Percentiles rank a stretch among this genome's conserved stretches.
Conservation (phyloP, 225 moss, liverwort and hornwort genomes). For the Physcomitrium patens region DNA sequence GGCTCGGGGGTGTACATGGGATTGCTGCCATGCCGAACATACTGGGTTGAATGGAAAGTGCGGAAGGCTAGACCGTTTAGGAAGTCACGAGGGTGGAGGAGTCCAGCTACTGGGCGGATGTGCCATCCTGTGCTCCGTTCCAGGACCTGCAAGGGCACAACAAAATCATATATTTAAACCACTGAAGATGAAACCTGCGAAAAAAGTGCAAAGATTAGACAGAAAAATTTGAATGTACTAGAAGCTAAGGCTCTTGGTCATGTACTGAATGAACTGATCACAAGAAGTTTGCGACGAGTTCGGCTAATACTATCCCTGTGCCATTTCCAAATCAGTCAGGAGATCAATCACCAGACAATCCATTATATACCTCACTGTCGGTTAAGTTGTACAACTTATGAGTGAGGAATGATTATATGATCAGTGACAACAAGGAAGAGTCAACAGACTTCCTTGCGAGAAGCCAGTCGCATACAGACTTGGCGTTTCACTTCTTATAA, state of each 20-base stretch:
- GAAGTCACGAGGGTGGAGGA: slow-evolving; percentile 65
- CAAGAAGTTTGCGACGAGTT: too few relatives aligned
- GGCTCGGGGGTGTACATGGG: slow-evolving; percentile 73
- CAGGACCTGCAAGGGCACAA: slow-evolving; percentile 45
- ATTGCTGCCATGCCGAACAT: slow-evolving; percentile 63
- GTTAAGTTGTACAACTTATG: too few relatives aligned
- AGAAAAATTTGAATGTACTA: not conserved
- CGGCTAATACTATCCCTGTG: too few relatives aligned
- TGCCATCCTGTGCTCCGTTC: slow-evolving; percentile 57
- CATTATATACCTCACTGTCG: too few relatives aligned
- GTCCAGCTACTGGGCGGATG: slow-evolving; percentile 62
- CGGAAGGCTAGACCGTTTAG: slow-evolving; percentile 68
- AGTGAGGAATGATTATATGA: too few relatives aligned
- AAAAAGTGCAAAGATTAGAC: not conserved
- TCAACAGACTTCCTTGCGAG: too few relatives aligned
- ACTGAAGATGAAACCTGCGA: not conserved
- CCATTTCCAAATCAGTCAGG: too few relatives aligned
- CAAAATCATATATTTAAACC: slow-evolving; percentile 5
- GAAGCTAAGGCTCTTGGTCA: not conserved
- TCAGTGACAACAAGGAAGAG: too few relatives aligned
- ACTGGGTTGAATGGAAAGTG: slow-evolving; percentile 69
- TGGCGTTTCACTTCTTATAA: too few relatives aligned
- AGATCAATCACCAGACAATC: too few relatives aligned
- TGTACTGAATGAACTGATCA: too few relatives aligned
- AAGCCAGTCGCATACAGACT: too few relatives aligned